Evolutionary conservation across 2,329 filamentous ascomycete species (phyloP).

Genomic region (Colletotrichum sp.): DNA sequence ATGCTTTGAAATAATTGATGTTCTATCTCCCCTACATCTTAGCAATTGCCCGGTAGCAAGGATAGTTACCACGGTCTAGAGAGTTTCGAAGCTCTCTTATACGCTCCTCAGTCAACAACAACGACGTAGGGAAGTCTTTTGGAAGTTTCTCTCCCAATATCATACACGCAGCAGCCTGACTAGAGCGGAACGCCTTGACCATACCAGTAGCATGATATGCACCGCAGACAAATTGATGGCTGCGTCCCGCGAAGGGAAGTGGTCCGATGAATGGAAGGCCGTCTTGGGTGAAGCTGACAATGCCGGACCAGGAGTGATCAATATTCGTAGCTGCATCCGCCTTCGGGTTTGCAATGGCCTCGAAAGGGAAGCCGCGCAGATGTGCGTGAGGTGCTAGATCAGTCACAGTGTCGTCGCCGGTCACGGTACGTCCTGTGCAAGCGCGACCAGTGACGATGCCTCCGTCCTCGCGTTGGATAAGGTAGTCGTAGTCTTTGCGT

Average conservation of each 20-base stretch:
- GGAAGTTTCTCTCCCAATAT: background rate
- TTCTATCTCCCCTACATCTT: background rate
- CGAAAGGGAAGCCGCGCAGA: background rate
- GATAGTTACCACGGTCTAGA: background rate
- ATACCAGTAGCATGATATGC: background rate
- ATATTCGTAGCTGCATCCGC: background rate
- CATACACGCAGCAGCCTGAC: background rate
- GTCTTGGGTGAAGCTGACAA: background rate
- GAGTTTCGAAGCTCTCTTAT: background rate
- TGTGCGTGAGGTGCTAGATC: background rate
- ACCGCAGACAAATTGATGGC: background rate
- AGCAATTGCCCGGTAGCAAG: background rate
- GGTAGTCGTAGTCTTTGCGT: slow-evolving; percentile 27
- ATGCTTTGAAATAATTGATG: background rate
- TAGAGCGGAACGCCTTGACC: background rate
- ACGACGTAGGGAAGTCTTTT: background rate
- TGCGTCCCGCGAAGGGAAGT: background rate
- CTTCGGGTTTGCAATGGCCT: background rate
- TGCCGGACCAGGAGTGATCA: background rate
- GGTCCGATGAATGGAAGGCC: background rate
- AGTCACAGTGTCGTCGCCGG: slow-evolving; percentile 14
- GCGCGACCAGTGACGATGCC: slow-evolving; percentile 23
- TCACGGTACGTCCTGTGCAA: slow-evolving; percentile 19
- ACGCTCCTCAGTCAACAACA: background rate
- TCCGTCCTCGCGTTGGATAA: slow-evolving; percentile 24